phyloP scores from a whole-genome alignment of 768 basidiomycete genomes.

The Mrakia gelida region DNA sequence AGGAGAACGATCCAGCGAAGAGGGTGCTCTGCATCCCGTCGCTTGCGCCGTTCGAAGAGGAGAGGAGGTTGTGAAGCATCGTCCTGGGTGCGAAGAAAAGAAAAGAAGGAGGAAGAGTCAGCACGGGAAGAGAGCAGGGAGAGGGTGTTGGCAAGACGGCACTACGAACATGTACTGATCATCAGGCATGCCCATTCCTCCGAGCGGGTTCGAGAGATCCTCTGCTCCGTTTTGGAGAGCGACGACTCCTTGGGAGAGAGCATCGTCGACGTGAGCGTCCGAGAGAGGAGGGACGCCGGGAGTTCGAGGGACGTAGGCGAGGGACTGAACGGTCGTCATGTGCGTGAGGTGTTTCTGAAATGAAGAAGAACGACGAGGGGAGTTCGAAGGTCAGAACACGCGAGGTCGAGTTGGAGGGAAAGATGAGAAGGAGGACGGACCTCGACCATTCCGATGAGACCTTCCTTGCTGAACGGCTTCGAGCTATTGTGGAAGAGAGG shows the following conservation, averaged over 20 bases:
- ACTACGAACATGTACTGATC: conserved; percentile 62
- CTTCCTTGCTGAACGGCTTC: conserved; percentile 95
- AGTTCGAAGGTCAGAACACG: not conserved
- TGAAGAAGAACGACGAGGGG: not conserved
- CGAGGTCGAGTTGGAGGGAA: not conserved
- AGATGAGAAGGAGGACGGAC: not conserved
- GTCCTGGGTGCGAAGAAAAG: not conserved
- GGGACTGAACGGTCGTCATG: conserved; percentile 43
- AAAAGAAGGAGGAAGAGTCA: no score
- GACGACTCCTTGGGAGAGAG: conserved; percentile 28
- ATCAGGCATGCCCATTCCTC: conserved; percentile 80
- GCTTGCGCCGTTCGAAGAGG: not conserved
- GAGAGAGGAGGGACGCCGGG: conserved; percentile 16
- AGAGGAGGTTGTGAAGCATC: conserved; percentile 14
- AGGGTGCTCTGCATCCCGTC: conserved; percentile 14
- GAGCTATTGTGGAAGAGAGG: conserved; percentile 39
- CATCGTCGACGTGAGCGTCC: conserved; percentile 32
- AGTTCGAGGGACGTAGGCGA: conserved; percentile 55
- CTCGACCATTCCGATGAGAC: conserved; percentile 86
- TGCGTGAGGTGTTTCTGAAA: conserved; percentile 27
- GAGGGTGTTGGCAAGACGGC: not conserved
- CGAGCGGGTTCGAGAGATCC: conserved; percentile 63
- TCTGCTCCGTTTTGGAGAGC: conserved; percentile 18
- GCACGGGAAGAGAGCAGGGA: not conserved
- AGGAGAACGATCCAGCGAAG: conserved; percentile 11